Base-by-base conservation (phyloP, 768 basidiomycete genomes). In the Auriculariales sp. region DNA sequence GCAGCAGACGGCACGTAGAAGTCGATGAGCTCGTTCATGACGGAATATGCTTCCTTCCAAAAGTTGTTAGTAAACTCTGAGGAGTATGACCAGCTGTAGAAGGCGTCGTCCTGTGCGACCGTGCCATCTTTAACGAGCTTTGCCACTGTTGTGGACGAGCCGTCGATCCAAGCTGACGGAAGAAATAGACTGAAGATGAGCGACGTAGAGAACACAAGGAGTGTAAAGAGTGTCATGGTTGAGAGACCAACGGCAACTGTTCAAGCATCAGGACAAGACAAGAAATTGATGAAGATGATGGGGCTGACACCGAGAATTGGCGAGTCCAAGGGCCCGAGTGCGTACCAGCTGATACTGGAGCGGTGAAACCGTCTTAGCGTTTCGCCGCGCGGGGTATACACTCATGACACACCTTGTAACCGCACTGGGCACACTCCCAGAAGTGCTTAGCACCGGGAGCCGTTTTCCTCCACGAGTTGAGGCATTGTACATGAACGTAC, bases 401-500 rank as follows among this genome's bases (percentile, higher is more conserved):
- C n/a, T n/a, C n/a, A n/a, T n/a, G n/a, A n/a, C 35, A 36, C 6
- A 24, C 39, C 39, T 44, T 44, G 39, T 87, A 90, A 47, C 71
- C 75, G 56, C 87, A 90, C 62, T 88, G 84, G 1, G 81, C 81
- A 57, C 87, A 90, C 11, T 74, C 67, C 66, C 81, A 88, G 69
- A 87, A 90, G 9, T 83, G 78, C 53, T 71, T 75, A 33, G 71
- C 63, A n/a, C 77, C 77, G 27, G 66, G 53, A 15, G 85, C 79
- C 0, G 71, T 68, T 32, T 71, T 78, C 51, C 87, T 71, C 87
- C 87, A 90, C 48, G 66, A 71, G 54, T 85, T 78, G 4, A 89
- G 71, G 58, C 86, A 89, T 57, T 77, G 75, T 46, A 89, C 71
- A 64, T 90, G 87, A 29, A 89, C 86, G 61, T 79, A 78, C 85